These are phyloP conservation scores for Gymnopilus dilepis DNA, from an alignment of 768 basidiomycete species.

Conservation along the genomic window DNA sequence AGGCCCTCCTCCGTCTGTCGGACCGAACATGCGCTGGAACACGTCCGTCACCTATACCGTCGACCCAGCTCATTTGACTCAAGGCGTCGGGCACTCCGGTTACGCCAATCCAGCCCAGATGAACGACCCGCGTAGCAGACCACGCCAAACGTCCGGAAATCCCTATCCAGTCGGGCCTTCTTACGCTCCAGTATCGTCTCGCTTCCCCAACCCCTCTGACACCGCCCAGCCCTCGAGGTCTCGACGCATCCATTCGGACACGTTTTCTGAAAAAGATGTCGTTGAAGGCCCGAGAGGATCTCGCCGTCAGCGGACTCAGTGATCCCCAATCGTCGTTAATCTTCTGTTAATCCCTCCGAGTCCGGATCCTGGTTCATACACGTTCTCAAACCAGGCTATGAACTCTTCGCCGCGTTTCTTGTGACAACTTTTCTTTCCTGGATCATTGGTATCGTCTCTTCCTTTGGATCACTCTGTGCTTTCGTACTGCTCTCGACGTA, in stretches of 20 bases:
- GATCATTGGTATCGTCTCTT: too few species aligned
- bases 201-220: background rate
- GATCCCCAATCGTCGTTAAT: background rate
- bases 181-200: background rate
- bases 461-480: too few species aligned
- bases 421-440: too few species aligned
- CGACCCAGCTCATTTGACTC: background rate
- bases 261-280: background rate
- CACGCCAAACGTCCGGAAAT: background rate
- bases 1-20: background rate
- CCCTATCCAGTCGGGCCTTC: background rate
- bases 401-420: too few species aligned
- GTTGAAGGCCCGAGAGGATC: background rate
- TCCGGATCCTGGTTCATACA: too few species aligned
- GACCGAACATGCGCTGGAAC: constrained; percentile 3
- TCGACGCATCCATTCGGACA: background rate
- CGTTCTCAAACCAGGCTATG: too few species aligned
- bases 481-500: too few species aligned
- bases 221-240: background rate
- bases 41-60: background rate
- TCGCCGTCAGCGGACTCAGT: background rate
- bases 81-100: background rate
- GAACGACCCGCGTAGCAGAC: background rate
- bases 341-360: too few species aligned
- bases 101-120: background rate